Conservation (phyloP, 83 land plant species). For the Thuja plicata region DNA sequence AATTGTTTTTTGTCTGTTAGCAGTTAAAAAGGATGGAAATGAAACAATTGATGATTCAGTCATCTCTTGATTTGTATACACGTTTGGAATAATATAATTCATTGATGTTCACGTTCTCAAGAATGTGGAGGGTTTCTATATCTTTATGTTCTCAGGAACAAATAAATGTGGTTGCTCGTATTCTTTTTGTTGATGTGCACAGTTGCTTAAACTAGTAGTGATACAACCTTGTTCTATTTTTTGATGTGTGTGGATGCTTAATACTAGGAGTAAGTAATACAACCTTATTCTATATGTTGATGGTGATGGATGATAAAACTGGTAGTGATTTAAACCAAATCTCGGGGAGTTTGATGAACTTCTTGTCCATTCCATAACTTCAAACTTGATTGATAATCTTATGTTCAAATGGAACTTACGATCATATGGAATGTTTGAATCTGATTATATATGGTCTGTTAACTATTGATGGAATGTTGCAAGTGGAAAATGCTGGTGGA, state of each 20-base stretch:
- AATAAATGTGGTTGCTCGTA: background rate
- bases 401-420: background rate
- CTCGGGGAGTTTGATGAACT: background rate
- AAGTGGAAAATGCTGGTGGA: background rate
- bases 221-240: background rate
- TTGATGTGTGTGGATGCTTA: background rate
- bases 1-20: background rate
- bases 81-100: constrained; percentile 6
- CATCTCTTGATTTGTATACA: constrained; percentile 12
- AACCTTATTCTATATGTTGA: background rate
- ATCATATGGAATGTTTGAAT: background rate
- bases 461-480: background rate
- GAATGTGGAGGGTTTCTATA: background rate
- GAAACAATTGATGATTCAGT: constrained; percentile 6
- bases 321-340: background rate
- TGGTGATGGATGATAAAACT: background rate
- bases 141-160: background rate
- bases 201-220: background rate
- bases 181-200: background rate
- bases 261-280: too few relatives aligned
- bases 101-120: background rate
- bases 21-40: background rate
- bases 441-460: background rate
- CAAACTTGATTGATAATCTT: background rate
- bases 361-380: background rate